A percentile compares a stretch with the other conserved stretches of the same genome.
phyloP scores from a whole-genome alignment of 768 basidiomycete genomes.

The Hortiboletus flavorubellus region DNA sequence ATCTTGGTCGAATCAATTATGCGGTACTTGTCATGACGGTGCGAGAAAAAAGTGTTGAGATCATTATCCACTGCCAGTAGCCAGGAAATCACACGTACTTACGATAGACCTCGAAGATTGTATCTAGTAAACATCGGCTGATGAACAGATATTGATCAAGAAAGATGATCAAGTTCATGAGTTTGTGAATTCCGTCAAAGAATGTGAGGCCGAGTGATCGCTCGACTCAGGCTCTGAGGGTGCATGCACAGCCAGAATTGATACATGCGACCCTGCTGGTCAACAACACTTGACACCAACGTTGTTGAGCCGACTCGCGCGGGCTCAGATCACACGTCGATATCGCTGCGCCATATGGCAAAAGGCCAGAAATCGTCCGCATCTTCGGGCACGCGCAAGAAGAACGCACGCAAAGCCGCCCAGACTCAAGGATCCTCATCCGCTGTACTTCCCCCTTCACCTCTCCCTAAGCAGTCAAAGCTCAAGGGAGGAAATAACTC shows the following conservation, averaged over 20 bases:
- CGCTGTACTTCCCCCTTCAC: constrained; percentile 28
- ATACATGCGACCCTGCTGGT: not conserved
- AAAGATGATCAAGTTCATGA: not conserved
- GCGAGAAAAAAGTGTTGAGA: not conserved
- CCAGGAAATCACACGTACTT: not conserved
- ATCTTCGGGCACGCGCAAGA: constrained; percentile 84
- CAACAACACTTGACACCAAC: not conserved
- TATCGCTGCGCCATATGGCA: constrained; percentile 29
- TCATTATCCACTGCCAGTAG: not conserved
- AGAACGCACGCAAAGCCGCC: constrained; percentile 77
- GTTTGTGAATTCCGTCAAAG: not conserved
- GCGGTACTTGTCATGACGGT: not conserved
- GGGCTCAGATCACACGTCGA: constrained; percentile 2
- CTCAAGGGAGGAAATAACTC: constrained; percentile 48
- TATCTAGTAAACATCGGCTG: not conserved
- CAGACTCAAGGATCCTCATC: constrained; percentile 22
- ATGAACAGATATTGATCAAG: not conserved
- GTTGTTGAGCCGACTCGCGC: too few relatives aligned
- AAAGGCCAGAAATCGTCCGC: constrained; percentile 73
- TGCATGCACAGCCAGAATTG: too few relatives aligned
- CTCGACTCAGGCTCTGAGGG: too few relatives aligned
- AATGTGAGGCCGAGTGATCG: not conserved
- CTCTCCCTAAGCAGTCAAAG: constrained; percentile 41
- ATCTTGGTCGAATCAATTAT: not conserved
- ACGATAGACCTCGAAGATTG: not conserved